Percentiles rank a stretch among this genome's conserved stretches.
phyloP scores from a whole-genome alignment of 208 protist species.

The Trypanosoma avium region DNA sequence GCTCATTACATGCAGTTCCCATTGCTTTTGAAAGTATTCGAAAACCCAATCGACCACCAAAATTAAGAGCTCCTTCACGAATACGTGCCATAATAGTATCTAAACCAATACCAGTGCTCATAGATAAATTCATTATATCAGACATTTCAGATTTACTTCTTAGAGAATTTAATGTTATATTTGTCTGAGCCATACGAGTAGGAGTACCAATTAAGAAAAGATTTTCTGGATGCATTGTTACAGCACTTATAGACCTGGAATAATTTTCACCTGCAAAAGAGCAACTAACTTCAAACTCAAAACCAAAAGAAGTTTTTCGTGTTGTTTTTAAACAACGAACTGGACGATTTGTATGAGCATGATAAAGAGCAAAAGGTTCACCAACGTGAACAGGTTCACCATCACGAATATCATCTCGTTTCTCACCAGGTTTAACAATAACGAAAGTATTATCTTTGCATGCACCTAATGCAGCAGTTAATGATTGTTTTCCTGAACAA shows the following conservation, averaged over 20 bases:
- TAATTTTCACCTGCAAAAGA: conserved; percentile 39
- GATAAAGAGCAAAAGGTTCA: conserved; percentile 72
- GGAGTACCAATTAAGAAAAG: conserved; percentile 44
- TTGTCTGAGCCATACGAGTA: conserved; percentile 4
- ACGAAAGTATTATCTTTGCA: conserved; percentile 73
- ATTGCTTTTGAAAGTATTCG: conserved; percentile 67
- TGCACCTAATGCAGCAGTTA: conserved; percentile 45
- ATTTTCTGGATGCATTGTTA: conserved; percentile 62
- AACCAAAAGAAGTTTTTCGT: conserved; percentile 55
- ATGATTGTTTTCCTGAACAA: conserved; percentile 37
- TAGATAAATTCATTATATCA: conserved; percentile 27
- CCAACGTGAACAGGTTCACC: conserved; percentile 61
- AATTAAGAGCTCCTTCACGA: conserved; percentile 54
- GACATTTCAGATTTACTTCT: neutral
- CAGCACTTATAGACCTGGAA: conserved; percentile 40
- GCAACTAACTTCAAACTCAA: conserved; percentile 63
- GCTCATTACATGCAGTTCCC: conserved; percentile 73
- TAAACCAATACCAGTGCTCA: conserved; percentile 45
- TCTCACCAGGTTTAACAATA: conserved; percentile 41
- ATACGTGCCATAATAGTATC: conserved; percentile 54
- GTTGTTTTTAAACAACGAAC: conserved; percentile 39
- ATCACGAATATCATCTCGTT: conserved; percentile 53
- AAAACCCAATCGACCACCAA: conserved; percentile 76
- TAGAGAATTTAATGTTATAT: neutral
- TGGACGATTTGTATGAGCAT: conserved; percentile 70